These are phyloP conservation scores for Samsoniella hepiali DNA, from an alignment of 2,329 filamentous ascomycete genomes.

Conservation along the genomic window DNA sequence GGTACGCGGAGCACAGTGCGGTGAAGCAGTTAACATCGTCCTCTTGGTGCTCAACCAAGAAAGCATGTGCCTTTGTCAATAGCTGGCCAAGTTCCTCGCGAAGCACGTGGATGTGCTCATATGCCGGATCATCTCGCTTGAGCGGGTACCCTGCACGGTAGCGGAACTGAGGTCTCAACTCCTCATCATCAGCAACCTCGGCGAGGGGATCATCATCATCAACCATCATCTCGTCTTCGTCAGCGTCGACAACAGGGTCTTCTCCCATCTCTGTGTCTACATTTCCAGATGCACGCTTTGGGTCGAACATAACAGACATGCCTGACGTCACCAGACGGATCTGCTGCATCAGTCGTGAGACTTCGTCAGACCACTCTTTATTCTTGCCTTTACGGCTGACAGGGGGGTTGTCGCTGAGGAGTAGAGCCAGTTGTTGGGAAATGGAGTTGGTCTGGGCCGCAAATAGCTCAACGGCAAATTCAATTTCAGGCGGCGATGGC, in stretches of 20 bases:
- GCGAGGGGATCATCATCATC: slow-evolving; percentile 55
- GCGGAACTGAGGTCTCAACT: slow-evolving; percentile 79
- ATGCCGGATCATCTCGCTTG: slow-evolving; percentile 51
- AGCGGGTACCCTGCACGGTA: slow-evolving; percentile 88
- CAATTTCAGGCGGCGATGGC: slow-evolving; percentile 73
- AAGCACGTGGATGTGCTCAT: slow-evolving; percentile 73
- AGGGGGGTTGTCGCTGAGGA: slow-evolving; percentile 78
- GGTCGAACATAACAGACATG: slow-evolving; percentile 84
- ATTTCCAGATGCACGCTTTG: slow-evolving; percentile 62
- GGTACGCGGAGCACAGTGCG: slow-evolving; percentile 84
- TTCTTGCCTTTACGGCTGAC: slow-evolving; percentile 92
- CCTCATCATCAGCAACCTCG: slow-evolving; percentile 72
- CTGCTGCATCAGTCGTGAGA: slow-evolving; percentile 83
- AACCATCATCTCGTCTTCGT: slow-evolving; percentile 41
- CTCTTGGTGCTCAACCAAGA: slow-evolving; percentile 79
- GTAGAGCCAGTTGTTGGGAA: slow-evolving; percentile 66
- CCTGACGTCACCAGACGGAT: slow-evolving; percentile 87
- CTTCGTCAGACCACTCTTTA: slow-evolving; percentile 98
- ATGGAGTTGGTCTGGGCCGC: slow-evolving; percentile 78
- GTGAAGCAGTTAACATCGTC: slow-evolving; percentile 97
- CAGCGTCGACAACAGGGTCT: slow-evolving; percentile 54
- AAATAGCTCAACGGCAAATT: slow-evolving; percentile 87
- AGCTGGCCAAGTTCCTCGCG: slow-evolving; percentile 77
- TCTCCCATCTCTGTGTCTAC: slow-evolving; percentile 43
- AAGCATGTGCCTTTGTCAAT: slow-evolving; percentile 79